phyloP scores from a whole-genome alignment of 352 stramenopile species.

The Peronosclerospora sorghi region DNA sequence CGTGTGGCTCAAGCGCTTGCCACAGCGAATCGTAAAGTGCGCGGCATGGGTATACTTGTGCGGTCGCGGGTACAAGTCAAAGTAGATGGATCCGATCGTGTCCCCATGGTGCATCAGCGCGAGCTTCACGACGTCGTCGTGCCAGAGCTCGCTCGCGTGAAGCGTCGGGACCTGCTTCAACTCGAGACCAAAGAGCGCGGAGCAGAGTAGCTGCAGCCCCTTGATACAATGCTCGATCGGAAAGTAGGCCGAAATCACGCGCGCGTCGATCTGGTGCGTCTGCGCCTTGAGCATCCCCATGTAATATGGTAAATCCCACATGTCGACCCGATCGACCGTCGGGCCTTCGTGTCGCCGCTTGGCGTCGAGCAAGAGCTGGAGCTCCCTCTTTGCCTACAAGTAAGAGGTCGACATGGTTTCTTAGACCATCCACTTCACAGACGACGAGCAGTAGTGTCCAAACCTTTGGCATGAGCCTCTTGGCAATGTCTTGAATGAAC shows the following conservation, averaged over 20 bases:
- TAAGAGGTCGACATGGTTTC: neutral
- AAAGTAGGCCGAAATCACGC: conserved; percentile 83
- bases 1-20: conserved; percentile 37
- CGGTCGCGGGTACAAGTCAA: conserved; percentile 88
- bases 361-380: conserved; percentile 38
- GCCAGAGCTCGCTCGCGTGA: conserved; percentile 80
- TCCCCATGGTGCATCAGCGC: conserved; percentile 54
- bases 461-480: conserved; percentile 66
- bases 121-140: conserved; percentile 84
- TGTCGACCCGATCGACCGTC: conserved; percentile 46
- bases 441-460: neutral
- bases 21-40: conserved; percentile 96
- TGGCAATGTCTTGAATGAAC: conserved; percentile 56
- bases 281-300: conserved; percentile 79
- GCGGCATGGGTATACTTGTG: conserved; percentile 83
- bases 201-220: conserved; percentile 82
- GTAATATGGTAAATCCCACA: conserved; percentile 94
- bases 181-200: conserved; percentile 85
- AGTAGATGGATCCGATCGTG: conserved; percentile 87
- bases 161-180: conserved; percentile 74
- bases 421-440: neutral
- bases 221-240: conserved; percentile 87
- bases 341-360: conserved; percentile 54
- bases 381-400: conserved; percentile 41
- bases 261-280: conserved; percentile 63